These are phyloP conservation scores for Sporothrix globosa DNA, from an alignment of 2,329 filamentous ascomycete genomes.

Conservation along the genomic window DNA sequence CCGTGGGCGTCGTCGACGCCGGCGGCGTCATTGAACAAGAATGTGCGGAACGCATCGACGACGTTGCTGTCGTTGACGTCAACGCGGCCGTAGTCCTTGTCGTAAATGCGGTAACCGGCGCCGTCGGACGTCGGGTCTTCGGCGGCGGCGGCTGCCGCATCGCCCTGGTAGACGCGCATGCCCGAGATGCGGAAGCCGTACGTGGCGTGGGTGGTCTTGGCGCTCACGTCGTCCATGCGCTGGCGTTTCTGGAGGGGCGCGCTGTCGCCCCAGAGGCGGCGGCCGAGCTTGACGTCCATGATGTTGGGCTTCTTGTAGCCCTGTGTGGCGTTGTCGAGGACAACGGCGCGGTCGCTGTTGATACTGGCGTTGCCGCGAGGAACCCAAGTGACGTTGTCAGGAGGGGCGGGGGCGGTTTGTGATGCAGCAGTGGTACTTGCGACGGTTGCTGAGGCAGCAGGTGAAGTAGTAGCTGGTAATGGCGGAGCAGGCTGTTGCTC, in stretches of 20 bases:
- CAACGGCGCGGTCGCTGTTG: constrained; percentile 76
- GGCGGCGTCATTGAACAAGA: constrained; percentile 61
- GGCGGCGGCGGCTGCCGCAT: constrained; percentile 49
- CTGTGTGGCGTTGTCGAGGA: constrained; percentile 79
- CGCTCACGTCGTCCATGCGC: constrained; percentile 62
- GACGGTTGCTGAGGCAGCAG: not conserved
- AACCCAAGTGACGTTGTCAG: constrained; percentile 48
- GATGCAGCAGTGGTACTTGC: not conserved
- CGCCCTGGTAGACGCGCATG: constrained; percentile 65
- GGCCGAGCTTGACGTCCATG: constrained; percentile 88
- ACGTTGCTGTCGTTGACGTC: constrained; percentile 59
- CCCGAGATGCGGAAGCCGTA: constrained; percentile 67
- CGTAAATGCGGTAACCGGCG: constrained; percentile 61
- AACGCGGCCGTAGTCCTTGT: constrained; percentile 64
- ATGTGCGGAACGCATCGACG: constrained; percentile 57
- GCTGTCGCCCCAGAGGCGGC: constrained; percentile 80
- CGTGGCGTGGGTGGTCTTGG: constrained; percentile 62
- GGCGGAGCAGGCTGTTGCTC: constrained; percentile 35
- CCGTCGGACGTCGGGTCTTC: constrained; percentile 51
- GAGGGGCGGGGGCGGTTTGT: too few species aligned
- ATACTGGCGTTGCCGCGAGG: constrained; percentile 63
- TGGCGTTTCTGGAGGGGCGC: constrained; percentile 61
- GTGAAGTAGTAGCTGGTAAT: not conserved
- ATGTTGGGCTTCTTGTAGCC: constrained; percentile 87
- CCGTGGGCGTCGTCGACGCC: constrained; percentile 63